Percentiles rank a stretch among this genome's conserved stretches.
Conservation (phyloP, 495 filamentous ascomycete genomes). For the Choiromyces venosus region DNA sequence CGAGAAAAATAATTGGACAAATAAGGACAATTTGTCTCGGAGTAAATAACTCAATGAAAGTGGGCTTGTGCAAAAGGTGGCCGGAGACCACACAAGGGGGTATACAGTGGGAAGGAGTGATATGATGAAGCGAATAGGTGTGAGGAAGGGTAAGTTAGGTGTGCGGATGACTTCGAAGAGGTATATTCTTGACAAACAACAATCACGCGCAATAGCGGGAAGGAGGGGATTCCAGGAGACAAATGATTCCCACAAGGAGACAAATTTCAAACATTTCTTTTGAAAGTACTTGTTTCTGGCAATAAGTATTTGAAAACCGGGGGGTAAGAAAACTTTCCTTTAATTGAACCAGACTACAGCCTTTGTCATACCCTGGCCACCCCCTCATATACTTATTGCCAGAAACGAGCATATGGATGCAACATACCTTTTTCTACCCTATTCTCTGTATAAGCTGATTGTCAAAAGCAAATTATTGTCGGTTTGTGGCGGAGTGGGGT, state of each 20-base stretch:
- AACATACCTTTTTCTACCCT: neutral
- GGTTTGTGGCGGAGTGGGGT: too few species aligned
- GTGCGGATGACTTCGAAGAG: neutral
- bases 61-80: neutral
- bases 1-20: neutral
- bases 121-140: neutral
- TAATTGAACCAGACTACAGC: too few species aligned
- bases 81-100: neutral
- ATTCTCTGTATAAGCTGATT: neutral
- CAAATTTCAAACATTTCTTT: neutral
- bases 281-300: too few species aligned
- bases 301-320: too few species aligned
- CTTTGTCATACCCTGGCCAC: too few species aligned
- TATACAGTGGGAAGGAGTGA: neutral
- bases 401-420: neutral
- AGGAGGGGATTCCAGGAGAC: neutral
- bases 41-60: neutral
- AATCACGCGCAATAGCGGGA: neutral
- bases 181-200: neutral
- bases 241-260: neutral
- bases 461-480: too few species aligned
- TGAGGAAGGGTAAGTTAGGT: neutral
- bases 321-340: too few species aligned
- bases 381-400: too few species aligned
- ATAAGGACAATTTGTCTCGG: neutral